phyloP scores from a whole-genome alignment of 495 filamentous ascomycete species.

The Penicillium cataractarum region DNA sequence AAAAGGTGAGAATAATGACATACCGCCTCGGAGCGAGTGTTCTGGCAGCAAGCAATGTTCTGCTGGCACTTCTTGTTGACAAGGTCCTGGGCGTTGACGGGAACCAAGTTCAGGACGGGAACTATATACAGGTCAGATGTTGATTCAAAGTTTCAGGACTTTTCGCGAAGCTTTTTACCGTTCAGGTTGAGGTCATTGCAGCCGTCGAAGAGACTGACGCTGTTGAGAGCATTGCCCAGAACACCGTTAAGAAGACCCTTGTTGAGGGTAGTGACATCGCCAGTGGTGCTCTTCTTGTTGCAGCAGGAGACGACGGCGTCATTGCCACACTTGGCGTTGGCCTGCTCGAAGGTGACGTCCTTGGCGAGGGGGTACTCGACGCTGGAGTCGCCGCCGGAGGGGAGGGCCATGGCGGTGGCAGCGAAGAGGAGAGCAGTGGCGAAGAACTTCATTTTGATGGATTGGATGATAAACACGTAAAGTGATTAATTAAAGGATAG shows the following conservation, averaged over 20 bases:
- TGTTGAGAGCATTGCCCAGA: conserved; percentile 29
- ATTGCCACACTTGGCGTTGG: conserved; percentile 45
- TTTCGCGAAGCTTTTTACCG: conserved; percentile 16
- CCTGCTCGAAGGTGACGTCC: conserved; percentile 41
- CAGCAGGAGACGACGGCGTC: conserved; percentile 48
- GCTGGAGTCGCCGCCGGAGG: conserved; percentile 21
- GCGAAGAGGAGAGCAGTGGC: conserved; percentile 34
- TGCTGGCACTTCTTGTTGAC: conserved; percentile 52
- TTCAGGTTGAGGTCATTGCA: conserved; percentile 32
- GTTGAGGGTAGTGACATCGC: conserved; percentile 26
- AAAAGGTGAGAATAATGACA: conserved; percentile 3
- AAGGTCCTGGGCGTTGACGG: conserved; percentile 40
- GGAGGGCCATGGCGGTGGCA: conserved; percentile 35
- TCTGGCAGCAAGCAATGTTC: conserved; percentile 54
- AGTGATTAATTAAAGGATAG: conserved; percentile 9
- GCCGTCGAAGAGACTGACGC: conserved; percentile 36
- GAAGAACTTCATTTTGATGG: conserved; percentile 44
- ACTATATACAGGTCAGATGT: conserved; percentile 3
- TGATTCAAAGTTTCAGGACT: neutral
- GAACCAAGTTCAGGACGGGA: conserved; percentile 23
- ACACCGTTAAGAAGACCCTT: conserved; percentile 27
- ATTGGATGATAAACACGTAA: conserved; percentile 9
- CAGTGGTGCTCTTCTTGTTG: conserved; percentile 41
- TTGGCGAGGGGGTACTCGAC: conserved; percentile 29
- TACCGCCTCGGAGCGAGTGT: conserved; percentile 34